Percentiles rank a stretch among this genome's conserved stretches.
Conservation (phyloP, 169 alveolate species). For the Ichthyophthirius multifiliis region DNA sequence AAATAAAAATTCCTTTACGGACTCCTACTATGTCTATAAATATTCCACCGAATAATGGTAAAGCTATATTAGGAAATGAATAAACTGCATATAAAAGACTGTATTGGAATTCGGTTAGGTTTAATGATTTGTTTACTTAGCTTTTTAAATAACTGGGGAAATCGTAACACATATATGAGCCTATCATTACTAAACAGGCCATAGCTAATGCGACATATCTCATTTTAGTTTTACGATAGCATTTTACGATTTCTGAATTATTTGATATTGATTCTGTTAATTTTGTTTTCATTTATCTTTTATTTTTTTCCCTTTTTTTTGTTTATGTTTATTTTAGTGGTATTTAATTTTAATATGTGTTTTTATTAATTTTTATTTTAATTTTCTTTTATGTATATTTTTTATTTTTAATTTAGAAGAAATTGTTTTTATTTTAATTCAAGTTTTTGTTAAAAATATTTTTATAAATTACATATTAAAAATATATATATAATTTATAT, state of each 20-base stretch:
- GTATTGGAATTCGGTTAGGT: not conserved
- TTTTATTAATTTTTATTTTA: no score
- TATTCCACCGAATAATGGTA: slow-evolving; percentile 39
- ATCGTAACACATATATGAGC: slow-evolving; percentile 58
- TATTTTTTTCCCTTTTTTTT: no score
- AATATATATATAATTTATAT: no score
- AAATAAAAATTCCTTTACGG: slow-evolving; percentile 21
- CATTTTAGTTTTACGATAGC: not conserved
- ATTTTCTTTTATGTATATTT: no score
- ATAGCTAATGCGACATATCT: slow-evolving; percentile 46
- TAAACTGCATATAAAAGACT: slow-evolving; percentile 21
- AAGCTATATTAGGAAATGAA: slow-evolving; percentile 30
- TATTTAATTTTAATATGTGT: no score
- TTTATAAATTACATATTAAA: no score
- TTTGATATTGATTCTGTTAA: no score
- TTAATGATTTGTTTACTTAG: not conserved
- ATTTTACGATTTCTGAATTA: not conserved
- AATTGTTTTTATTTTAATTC: no score
- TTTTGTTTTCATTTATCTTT: no score
- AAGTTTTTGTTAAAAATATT: no score
- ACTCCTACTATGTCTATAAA: slow-evolving; percentile 38
- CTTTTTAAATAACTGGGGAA: slow-evolving; percentile 34
- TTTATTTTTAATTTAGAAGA: no score
- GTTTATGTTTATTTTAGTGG: no score
- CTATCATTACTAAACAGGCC: slow-evolving; percentile 39